Base-by-base conservation (phyloP, 2,329 filamentous ascomycete genomes). In the Stagonosporopsis cucurbitacearum region DNA sequence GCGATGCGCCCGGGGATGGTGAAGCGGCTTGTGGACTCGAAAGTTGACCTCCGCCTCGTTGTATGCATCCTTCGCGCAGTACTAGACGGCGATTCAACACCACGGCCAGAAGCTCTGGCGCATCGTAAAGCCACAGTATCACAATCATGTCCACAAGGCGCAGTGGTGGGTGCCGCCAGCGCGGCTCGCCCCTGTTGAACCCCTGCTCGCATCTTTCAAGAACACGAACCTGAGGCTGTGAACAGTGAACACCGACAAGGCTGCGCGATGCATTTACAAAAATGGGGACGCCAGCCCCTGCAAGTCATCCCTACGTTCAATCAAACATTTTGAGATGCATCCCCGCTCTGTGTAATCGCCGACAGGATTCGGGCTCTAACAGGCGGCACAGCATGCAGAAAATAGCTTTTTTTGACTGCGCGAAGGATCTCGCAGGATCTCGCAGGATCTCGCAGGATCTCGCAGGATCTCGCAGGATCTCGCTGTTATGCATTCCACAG, bases 181-280 rank as follows among this genome's bases (percentile, higher is more conserved):
- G 32, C 28, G 26, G 42, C 28, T 42, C 9, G 35, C 53, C 53
- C 53, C 53, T 51, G 47, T 30, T 37, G 30, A 43, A 46, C 36
- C 53, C 53, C 47, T 56, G 53, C 20, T 43, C 47, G 30, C 36
- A 43, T 43, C 48, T 37, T 37, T 48, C 53, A 56, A 48, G 28
- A 46, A 48, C 37, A 47, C 53, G 53, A 56, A 51, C 37, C 43
- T 48, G 53, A 56, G 53, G 47, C 42, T 48, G 43, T 37, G 43
- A 36, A 51, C 47, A 55, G 43, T 37, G 43, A 36, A 51, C 47
- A 55, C 47, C 28, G 41, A 56, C 53, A 50, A 50, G 53, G 53
- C 46, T 42, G 44, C 19, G 37, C 43, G 19, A 40, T 37, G 35
- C 42, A 13, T 33, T 47, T 35, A 30, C 25, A 47, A 49, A 49